Evolutionary conservation across 163 green algal species (phyloP), one percentile per base, ranked within the genome.

Genomic region (Chlamydomonas reinhardtii): DNA sequence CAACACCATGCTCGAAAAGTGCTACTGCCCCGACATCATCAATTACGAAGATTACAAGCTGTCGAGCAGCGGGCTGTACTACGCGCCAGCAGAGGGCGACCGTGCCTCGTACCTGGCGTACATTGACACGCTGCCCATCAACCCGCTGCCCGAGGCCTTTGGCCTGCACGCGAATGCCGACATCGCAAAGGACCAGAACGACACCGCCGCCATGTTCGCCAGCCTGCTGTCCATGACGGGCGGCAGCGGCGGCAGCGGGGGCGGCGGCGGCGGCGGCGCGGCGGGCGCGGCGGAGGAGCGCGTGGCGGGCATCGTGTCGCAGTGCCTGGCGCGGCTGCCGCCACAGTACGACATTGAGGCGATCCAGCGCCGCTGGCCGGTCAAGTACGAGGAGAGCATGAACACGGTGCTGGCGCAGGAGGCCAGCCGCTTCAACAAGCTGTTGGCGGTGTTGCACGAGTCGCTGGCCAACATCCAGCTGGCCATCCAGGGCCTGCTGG

Each of bases 341-440:
- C 80, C 91, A 0, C 27, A 89, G 16, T 97, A 96, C 70, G 92
- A 97, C 86, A 89, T 95, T 12, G 94, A 96, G 80, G 84, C 87
- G 25, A 94, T 95, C 59, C 89, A 93, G 85, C 84, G 85, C 25
- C 72, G 72, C n/a, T 87, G 82, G 82, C 82, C 82, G 29, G 82
- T 87, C 29, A 74, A 77, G 68, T 96, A 97, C 74, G 92, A 96
- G 74, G 91, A 97, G 86, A 92, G 74, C 68, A 92, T 97, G 87
- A 97, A 97, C 90, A 96, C 94, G 22, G 94, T 97, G 78, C 87
- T 96, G 81, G 90, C 86, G 34, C 95, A 96, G 85, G 93, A 95
- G 83, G 91, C 93, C 90, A 82, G 84, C 27, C 92, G 94, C 56
- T 97, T 95, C 91, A 97, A 97, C 88, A 89, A 90, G 70, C 85